Percentiles rank a stretch among this genome's conserved stretches.
These are phyloP conservation scores for Myriangium duriaei DNA, from an alignment of 2,329 filamentous ascomycete genomes.

Conservation along the genomic window DNA sequence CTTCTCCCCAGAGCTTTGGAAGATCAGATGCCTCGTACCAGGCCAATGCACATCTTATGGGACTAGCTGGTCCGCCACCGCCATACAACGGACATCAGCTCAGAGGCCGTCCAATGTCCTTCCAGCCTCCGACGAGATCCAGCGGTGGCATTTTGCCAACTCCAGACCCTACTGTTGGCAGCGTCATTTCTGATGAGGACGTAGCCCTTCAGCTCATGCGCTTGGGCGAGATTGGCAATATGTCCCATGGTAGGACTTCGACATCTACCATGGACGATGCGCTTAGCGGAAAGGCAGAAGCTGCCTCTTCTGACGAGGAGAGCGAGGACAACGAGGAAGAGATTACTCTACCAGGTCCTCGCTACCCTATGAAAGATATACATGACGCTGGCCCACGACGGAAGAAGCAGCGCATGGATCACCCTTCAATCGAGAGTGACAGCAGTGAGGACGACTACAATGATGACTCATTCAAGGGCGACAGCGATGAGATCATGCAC, in stretches of 20 bases:
- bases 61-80: conserved; percentile 6
- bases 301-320: conserved; percentile 53
- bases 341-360: conserved; percentile 33
- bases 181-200: conserved; percentile 95
- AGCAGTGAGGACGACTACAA: conserved; percentile 50
- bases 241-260: conserved; percentile 84
- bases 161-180: conserved; percentile 91
- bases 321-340: conserved; percentile 71
- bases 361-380: conserved; percentile 13
- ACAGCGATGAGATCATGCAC: conserved; percentile 35
- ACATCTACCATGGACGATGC: conserved; percentile 89
- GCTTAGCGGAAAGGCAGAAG: conserved; percentile 79
- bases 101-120: conserved; percentile 43
- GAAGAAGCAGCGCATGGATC: conserved; percentile 33
- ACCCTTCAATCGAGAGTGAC: conserved; percentile 42
- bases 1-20: conserved; percentile 68
- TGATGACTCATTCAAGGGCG: conserved; percentile 42
- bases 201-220: conserved; percentile 95
- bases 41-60: conserved; percentile 9
- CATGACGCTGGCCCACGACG: conserved; percentile 19
- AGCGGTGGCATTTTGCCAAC: conserved; percentile 63
- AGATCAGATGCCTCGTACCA: conserved; percentile 25
- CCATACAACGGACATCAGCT: conserved; percentile 32
- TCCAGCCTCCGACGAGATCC: conserved; percentile 29
- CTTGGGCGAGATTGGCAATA: conserved; percentile 83